phyloP scores from a whole-genome alignment of 495 filamentous ascomycete species.

The Penicillium salamii region DNA sequence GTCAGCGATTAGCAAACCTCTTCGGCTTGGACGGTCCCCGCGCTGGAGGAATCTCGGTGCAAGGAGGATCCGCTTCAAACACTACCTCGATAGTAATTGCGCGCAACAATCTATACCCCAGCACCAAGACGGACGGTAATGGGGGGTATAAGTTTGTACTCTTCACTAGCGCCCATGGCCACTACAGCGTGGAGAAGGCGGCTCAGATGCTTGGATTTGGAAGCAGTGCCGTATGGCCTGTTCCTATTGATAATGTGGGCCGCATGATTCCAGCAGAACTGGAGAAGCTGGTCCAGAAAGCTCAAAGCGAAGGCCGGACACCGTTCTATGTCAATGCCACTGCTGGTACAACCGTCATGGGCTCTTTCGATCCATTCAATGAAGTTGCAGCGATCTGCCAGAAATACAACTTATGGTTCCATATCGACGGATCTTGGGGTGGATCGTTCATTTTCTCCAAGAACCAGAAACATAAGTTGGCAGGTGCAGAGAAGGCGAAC shows the following conservation, averaged over 20 bases:
- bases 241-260: slow-evolving; percentile 69
- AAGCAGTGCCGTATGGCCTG: slow-evolving; percentile 64
- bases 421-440: slow-evolving; percentile 90
- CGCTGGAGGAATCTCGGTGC: slow-evolving; percentile 83
- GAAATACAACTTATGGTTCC: slow-evolving; percentile 76
- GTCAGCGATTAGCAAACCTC: slow-evolving; percentile 63
- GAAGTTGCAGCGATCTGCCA: slow-evolving; percentile 70
- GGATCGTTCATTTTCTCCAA: slow-evolving; percentile 77
- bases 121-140: slow-evolving; percentile 70
- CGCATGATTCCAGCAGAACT: slow-evolving; percentile 68
- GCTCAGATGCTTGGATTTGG: slow-evolving; percentile 85
- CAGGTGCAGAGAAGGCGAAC: slow-evolving; percentile 70
- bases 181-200: slow-evolving; percentile 94
- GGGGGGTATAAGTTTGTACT: slow-evolving; percentile 63
- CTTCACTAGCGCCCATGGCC: slow-evolving; percentile 87
- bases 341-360: slow-evolving; percentile 89
- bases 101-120: slow-evolving; percentile 78
- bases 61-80: slow-evolving; percentile 84
- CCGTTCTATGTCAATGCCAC: slow-evolving; percentile 96
- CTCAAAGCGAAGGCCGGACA: slow-evolving; percentile 61
- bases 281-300: slow-evolving; percentile 54
- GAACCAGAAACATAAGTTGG: slow-evolving; percentile 58
- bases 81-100: slow-evolving; percentile 85
- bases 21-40: slow-evolving; percentile 72
- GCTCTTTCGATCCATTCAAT: slow-evolving; percentile 80